Evolutionary conservation across 2,329 filamentous ascomycete genomes (phyloP).

Genomic region (Polychaeton citri): DNA sequence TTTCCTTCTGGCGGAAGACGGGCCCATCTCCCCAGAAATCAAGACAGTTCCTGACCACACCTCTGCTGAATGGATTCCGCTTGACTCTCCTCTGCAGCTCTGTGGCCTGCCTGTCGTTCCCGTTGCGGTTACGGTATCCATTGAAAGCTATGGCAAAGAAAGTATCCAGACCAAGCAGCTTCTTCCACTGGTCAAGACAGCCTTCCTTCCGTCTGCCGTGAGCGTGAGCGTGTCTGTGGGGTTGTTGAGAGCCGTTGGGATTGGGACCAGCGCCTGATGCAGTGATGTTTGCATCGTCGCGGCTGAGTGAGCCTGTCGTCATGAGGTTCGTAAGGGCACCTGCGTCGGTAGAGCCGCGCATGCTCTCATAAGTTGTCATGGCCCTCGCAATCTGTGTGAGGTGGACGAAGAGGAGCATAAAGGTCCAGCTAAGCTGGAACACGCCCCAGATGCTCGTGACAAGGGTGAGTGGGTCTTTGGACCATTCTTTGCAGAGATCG

Average conservation of each 20-base stretch:
- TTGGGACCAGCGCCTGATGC: constrained; percentile 52
- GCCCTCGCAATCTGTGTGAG: constrained; percentile 83
- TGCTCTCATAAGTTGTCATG: constrained; percentile 93
- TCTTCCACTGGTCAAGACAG: constrained; percentile 66
- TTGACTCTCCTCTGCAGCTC: neutral
- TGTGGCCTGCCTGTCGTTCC: constrained; percentile 24
- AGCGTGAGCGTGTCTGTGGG: constrained; percentile 25
- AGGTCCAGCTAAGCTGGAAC: constrained; percentile 85
- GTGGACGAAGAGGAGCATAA: constrained; percentile 93
- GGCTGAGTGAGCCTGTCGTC: constrained; percentile 52
- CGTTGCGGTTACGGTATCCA: constrained; percentile 46
- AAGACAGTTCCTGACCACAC: constrained; percentile 75
- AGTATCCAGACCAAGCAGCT: constrained; percentile 77
- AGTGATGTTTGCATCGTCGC: constrained; percentile 58
- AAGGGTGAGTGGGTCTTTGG: constrained; percentile 73
- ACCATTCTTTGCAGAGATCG: constrained; percentile 59
- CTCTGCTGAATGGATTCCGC: constrained; percentile 72
- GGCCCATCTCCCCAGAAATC: constrained; percentile 95
- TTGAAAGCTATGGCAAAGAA: constrained; percentile 83
- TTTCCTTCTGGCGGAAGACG: constrained; percentile 61
- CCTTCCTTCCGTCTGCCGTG: constrained; percentile 46
- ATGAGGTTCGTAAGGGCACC: constrained; percentile 60
- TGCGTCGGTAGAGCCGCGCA: constrained; percentile 57
- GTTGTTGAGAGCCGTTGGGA: constrained; percentile 25
- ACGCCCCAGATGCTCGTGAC: constrained; percentile 66